Evolutionary conservation across 306 rosid species (phyloP), one percentile per base, ranked within the genome.

Genomic region (Calophaca sinica): DNA sequence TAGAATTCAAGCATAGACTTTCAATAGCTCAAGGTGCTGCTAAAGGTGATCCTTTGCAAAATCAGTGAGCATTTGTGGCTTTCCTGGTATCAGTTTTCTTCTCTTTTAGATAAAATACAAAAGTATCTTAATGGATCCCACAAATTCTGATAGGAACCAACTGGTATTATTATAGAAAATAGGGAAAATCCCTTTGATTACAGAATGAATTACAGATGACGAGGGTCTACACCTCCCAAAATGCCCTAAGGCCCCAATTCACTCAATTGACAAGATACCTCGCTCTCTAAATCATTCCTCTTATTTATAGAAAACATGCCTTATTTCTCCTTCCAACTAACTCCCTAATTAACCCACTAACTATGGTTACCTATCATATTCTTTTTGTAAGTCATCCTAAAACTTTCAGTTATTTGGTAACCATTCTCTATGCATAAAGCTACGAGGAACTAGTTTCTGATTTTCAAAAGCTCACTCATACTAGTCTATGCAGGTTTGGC

Each of bases 1-100:
- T 93, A 72, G 98, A 93, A 77, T 93, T 93, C 97, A 88, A 89
- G 92, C 84, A 68, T 72, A 89, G 97, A 65, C 96, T 93, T 80
- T 46, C 89, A 72, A 89, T 93, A 83, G 98, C 98, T 84, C 91
- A 81, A 76, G 94, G 90, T 85, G 98, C 97, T 76, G 98, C 98
- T 88, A 93, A 88, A 93, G 98, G 98, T 93, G 97, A 93, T 91
- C 93, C 88, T 87, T 89, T 89, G 96, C 89, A 85, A 93, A 93
- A 89, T 89, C 98, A 91, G 96, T 93, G 98, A 93, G 97, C 98
- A 88, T 93, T 91, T 89, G 90, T 93, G 91, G 97, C 91, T 91
- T 92, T 91, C 93, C 88, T 88, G 93, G 93, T 88, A 89, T 91
- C 93, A 80, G 82, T 90, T 89, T 91, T 85, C 88, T 83, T 88